These are phyloP conservation scores for Leptodontidium sp. DNA, from an alignment of 2,329 filamentous ascomycete species.

Conservation along the genomic window DNA sequence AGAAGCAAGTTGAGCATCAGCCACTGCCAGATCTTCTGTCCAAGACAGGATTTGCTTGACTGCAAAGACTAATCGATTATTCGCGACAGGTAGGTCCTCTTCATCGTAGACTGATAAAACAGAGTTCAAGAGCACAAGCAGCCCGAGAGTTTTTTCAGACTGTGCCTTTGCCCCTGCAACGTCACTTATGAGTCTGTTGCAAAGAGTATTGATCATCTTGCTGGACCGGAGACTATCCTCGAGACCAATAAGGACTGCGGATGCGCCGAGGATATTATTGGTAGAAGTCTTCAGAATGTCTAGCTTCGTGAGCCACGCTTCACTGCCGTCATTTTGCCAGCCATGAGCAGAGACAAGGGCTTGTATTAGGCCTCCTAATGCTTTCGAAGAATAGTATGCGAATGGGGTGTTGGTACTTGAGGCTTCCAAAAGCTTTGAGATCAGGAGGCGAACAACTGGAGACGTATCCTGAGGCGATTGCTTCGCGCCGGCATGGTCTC, in stretches of 20 bases:
- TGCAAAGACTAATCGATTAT: constrained; percentile 70
- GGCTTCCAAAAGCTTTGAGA: constrained; percentile 55
- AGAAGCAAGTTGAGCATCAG: constrained; percentile 55
- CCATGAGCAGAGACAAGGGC: constrained; percentile 57
- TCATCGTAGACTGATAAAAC: constrained; percentile 60
- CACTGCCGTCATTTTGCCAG: constrained; percentile 51
- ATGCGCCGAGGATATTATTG: constrained; percentile 56
- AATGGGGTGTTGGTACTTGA: constrained; percentile 53
- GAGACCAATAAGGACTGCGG: constrained; percentile 61
- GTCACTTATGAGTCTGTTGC: constrained; percentile 67
- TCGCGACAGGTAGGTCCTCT: constrained; percentile 63
- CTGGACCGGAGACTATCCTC: constrained; percentile 56
- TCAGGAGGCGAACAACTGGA: constrained; percentile 51
- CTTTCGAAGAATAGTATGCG: constrained; percentile 61
- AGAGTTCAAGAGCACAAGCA: constrained; percentile 62
- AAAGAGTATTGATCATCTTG: constrained; percentile 59
- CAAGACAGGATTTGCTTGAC: constrained; percentile 80
- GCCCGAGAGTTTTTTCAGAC: constrained; percentile 55
- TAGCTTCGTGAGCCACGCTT: constrained; percentile 56
- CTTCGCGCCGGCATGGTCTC: constrained; percentile 24
- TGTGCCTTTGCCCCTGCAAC: constrained; percentile 58
- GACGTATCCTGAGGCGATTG: constrained; percentile 46
- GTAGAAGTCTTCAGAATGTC: constrained; percentile 57
- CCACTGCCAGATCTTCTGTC: constrained; percentile 61
- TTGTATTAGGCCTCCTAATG: constrained; percentile 59